A percentile compares a stretch with the other conserved stretches of the same genome.
Conservation (phyloP, 306 rosid genomes). For the Luffa acutangula region DNA sequence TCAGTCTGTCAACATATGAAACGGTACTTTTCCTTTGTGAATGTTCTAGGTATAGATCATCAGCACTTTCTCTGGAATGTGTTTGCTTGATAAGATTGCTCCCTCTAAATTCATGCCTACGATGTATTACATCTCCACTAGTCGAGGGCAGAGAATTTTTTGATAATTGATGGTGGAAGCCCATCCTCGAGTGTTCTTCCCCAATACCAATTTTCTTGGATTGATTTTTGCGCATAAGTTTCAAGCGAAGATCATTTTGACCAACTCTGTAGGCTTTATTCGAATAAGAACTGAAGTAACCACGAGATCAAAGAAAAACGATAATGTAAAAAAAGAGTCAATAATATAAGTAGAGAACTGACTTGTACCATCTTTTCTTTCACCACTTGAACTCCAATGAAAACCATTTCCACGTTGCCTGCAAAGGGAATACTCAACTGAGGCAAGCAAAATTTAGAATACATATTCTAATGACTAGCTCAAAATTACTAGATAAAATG, state of each 20-base stretch:
- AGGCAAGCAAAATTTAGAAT: neutral
- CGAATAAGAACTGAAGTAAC: conserved; percentile 13
- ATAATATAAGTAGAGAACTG: neutral
- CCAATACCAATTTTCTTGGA: conserved; percentile 18
- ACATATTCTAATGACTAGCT: conserved; percentile 1
- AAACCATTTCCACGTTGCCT: conserved; percentile 37
- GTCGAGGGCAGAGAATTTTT: conserved; percentile 19
- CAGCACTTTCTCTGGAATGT: conserved; percentile 22
- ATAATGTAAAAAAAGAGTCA: neutral
- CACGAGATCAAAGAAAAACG: neutral
- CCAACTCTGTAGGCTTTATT: conserved; percentile 26
- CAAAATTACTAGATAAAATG: neutral
- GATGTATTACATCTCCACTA: conserved; percentile 16
- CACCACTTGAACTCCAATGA: conserved; percentile 9
- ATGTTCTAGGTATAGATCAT: conserved; percentile 21
- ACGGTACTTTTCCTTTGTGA: conserved; percentile 19
- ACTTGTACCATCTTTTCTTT: conserved; percentile 23
- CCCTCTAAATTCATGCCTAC: conserved; percentile 19
- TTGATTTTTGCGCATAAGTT: conserved; percentile 34
- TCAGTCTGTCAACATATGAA: conserved; percentile 19
- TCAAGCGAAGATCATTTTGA: conserved; percentile 48
- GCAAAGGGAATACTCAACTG: conserved; percentile 10
- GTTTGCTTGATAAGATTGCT: conserved; percentile 8
- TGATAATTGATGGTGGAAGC: conserved; percentile 12
- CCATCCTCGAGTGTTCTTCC: conserved; percentile 20